Base-by-base conservation (phyloP, 176 grass and related monocot species). In the Zea luxurians region DNA sequence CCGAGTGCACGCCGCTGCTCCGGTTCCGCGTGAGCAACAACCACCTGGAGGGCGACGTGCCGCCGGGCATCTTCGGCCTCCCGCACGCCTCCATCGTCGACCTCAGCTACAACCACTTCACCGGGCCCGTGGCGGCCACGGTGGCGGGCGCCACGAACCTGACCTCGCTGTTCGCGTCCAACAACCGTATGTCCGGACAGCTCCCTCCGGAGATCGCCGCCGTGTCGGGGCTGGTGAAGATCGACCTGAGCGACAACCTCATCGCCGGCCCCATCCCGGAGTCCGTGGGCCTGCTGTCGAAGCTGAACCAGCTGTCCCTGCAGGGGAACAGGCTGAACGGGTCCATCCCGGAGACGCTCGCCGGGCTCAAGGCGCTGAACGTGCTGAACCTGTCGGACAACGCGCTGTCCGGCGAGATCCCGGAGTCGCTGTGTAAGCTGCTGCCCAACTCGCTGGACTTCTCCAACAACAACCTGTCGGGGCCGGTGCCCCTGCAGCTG, bases 381-480 rank as follows among this genome's bases (percentile, higher is more conserved):
- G 96, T 99, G 67, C 88, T 99, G 13, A 99, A 99, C 85, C 83
- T 99, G 61, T 95, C 92, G 4, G 61, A 86, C 52, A 99, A 99
- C 73, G 79, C 83, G 49, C 83, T 99, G 4, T 87, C 89, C 1
- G 96, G 96, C 37, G 48, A 50, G 64, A 99, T 99, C 38, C 96
- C 96, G 13, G 81, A 93, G 44, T 74, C 78, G 63, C 86, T 99
- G 37, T 99, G 96, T 74, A 36, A 61, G 69, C 75, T 99, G 66
- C 88, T 99, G 20, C 96, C 96, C 1, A 99, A 95, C 15, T 99
- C 96, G 15, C 72, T 99, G 2, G 96, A 95, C 58, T 99, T 99
- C 78, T 92, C 96, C 18, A 66, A 94, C 67, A 99, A 99, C 74
- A 89, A 90, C 45, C 86, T 99, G 41, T 94, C 85, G 0, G 96